Percentiles rank a stretch among this genome's conserved stretches.
These are phyloP conservation scores for Termitomyces sp. DNA, from an alignment of 1,284 basidiomycete species.

Conservation along the genomic window DNA sequence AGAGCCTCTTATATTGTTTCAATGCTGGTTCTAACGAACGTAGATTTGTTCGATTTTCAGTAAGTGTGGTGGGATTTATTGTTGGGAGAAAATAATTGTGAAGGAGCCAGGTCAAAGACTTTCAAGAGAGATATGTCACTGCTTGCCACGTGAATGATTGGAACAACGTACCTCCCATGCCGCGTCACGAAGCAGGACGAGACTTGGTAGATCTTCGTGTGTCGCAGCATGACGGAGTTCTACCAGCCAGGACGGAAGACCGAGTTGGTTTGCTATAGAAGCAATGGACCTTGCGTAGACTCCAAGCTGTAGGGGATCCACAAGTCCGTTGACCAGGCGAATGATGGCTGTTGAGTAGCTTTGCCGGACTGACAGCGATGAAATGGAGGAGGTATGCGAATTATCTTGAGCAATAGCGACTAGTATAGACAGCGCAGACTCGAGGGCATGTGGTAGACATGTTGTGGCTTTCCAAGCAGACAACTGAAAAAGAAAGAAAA, in stretches of 20 bases:
- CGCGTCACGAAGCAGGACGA: constrained; percentile 76
- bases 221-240: constrained; percentile 93
- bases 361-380: constrained; percentile 52
- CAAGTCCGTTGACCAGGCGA: constrained; percentile 90
- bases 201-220: constrained; percentile 90
- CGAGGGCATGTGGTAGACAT: constrained; percentile 68
- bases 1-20: constrained; percentile 62
- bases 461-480: constrained; percentile 73
- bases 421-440: constrained; percentile 66
- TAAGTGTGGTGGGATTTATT: constrained; percentile 50
- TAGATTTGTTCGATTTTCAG: constrained; percentile 28
- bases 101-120: constrained; percentile 78
- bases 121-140: neutral
- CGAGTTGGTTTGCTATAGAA: constrained; percentile 81
- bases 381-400: constrained; percentile 16
- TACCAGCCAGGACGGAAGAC: constrained; percentile 87
- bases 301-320: constrained; percentile 90
- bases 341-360: constrained; percentile 76
- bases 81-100: constrained; percentile 77
- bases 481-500: constrained; percentile 41
- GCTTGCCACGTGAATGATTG: neutral
- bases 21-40: constrained; percentile 56
- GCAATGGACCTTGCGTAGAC: constrained; percentile 87
- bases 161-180: constrained; percentile 54
- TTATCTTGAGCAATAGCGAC: constrained; percentile 54